Evolutionary conservation across 129 eudicot genomes (phyloP), one percentile per base, ranked within the genome.

Genomic region (Solidago caesia): DNA sequence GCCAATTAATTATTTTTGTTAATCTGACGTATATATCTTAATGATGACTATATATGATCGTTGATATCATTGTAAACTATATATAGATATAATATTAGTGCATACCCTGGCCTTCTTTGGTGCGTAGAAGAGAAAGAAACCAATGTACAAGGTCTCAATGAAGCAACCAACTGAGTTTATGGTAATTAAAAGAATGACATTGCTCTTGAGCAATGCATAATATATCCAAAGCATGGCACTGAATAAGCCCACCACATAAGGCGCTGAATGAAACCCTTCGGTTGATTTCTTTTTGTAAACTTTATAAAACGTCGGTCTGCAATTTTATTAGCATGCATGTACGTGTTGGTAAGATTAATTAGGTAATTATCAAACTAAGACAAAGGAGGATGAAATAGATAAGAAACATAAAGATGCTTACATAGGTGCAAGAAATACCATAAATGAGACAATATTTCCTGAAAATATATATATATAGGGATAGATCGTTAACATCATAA

Each of bases 391-490:
- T 47, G n/a, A 4, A 16, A 15, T 45, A 14, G 7, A 14, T 59
- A 64, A 44, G 4, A 4, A 7, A 42, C n/a, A 51, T 21, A 21
- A 21, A 21, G 21, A 21, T 41, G 4, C 90, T 81, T 89, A 89
- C 92, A 87, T 9, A 44, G 92, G 96, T 5, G 96, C 80, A 83
- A 87, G 47, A 67, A 63, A 87, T 53, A 89, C 96, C 86, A 85
- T 73, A 75, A 87, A 87, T 52, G 96, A 89, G 70, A 87, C 88
- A 25, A 84, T 61, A 58, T 89, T 89, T 55, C 93, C 93, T 88
- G 68, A 10, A 75, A 42, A 56, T 42, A 21, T 21, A 21, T n/a
- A 42, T 2, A 13, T 25, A 8, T 51, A 75, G 7, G 44, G 55
- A 49, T 7, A 75, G 14, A 66, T 33, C 33, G 79, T 75, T 64